These are phyloP conservation scores for Citropsis articulata DNA, from an alignment of 345 rosid genomes.

Conservation along the genomic window DNA sequence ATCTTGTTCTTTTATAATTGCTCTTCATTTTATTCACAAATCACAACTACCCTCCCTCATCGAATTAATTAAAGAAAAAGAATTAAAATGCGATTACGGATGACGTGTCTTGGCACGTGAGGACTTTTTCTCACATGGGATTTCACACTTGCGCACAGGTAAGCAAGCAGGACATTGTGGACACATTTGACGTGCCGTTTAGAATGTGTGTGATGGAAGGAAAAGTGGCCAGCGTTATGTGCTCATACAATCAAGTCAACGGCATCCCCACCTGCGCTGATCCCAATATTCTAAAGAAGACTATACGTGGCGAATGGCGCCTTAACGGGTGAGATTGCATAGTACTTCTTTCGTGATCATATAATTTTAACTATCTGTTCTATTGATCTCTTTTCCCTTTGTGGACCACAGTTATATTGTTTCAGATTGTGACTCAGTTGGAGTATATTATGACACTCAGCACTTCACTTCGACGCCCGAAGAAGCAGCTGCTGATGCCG, in stretches of 20 bases:
- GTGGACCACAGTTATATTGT: conserved; percentile 60
- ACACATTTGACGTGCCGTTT: conserved; percentile 77
- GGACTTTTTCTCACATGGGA: conserved; percentile 12
- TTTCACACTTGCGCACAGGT: conserved; percentile 43
- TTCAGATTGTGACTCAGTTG: conserved; percentile 91
- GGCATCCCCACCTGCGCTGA: conserved; percentile 87
- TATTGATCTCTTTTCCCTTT: not conserved
- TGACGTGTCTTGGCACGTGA: not conserved
- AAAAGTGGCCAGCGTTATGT: conserved; percentile 83
- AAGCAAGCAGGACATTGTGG: conserved; percentile 76
- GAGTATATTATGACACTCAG: conserved; percentile 54
- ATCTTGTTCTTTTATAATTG: too few species aligned
- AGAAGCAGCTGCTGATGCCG: conserved; percentile 86
- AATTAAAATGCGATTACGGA: not conserved
- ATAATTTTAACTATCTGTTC: not conserved
- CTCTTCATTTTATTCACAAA: not conserved
- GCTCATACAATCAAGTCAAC: conserved; percentile 87
- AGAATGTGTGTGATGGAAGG: conserved; percentile 79
- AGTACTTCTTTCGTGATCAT: not conserved
- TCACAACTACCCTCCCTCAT: not conserved
- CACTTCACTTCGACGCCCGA: conserved; percentile 77
- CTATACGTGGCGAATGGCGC: conserved; percentile 65
- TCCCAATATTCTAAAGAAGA: conserved; percentile 54
- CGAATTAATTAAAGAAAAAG: not conserved
- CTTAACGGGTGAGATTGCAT: conserved; percentile 58